phyloP scores from a whole-genome alignment of 352 stramenopile species.

The Pythium coloratum region DNA sequence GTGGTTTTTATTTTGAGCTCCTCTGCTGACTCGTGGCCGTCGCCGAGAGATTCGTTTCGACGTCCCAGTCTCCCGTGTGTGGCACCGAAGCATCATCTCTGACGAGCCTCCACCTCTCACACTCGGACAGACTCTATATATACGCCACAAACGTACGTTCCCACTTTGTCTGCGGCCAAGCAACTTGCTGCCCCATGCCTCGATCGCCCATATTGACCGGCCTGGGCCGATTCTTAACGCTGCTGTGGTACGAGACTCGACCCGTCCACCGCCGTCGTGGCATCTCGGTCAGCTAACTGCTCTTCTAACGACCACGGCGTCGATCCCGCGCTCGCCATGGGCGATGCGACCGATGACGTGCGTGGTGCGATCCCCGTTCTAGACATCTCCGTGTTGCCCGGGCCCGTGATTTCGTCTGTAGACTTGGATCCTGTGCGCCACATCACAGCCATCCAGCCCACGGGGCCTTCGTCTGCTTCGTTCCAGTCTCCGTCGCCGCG shows the following conservation, averaged over 20 bases:
- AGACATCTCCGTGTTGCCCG: constrained; percentile 1
- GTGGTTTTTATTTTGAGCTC: not conserved
- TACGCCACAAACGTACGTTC: not conserved
- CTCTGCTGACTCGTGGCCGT: not conserved
- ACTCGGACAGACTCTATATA: not conserved
- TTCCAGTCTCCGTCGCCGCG: constrained; percentile 26
- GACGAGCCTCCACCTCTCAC: not conserved
- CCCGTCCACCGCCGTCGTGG: not conserved
- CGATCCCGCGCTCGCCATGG: constrained; percentile 11
- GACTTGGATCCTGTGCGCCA: not conserved
- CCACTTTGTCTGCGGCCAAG: not conserved
- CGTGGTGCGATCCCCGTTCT: not conserved
- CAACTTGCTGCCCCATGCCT: not conserved
- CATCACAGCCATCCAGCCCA: not conserved
- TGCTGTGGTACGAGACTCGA: not conserved
- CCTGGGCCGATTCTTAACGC: not conserved
- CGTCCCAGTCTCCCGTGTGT: not conserved
- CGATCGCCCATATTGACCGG: not conserved
- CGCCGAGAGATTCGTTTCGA: constrained; percentile 4
- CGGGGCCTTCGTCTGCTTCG: not conserved
- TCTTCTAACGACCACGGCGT: not conserved
- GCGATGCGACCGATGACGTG: constrained; percentile 20
- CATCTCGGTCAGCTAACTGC: not conserved
- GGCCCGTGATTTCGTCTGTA: not conserved
- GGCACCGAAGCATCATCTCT: not conserved